phyloP scores from a whole-genome alignment of 2,329 filamentous ascomycete species.

The Alternaria solani region DNA sequence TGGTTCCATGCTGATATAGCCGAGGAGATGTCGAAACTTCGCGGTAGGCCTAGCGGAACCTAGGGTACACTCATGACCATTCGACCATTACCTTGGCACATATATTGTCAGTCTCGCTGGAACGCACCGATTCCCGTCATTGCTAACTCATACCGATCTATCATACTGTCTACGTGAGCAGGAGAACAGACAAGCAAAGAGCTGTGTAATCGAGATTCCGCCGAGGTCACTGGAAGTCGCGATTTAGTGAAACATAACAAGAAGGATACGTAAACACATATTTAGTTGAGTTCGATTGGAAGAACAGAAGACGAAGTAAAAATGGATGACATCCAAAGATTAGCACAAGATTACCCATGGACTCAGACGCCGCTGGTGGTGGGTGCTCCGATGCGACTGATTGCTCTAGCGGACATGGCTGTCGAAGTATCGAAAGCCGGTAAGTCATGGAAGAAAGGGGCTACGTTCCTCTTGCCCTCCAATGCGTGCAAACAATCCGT shows the following conservation, averaged over 20 bases:
- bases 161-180: neutral
- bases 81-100: neutral
- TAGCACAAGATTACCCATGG: constrained; percentile 65
- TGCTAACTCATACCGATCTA: neutral
- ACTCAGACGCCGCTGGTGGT: constrained; percentile 65
- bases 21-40: neutral
- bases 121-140: neutral
- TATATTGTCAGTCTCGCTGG: neutral
- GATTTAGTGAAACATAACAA: neutral
- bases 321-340: constrained; percentile 22
- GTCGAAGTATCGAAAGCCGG: constrained; percentile 66
- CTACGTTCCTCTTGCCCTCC: neutral
- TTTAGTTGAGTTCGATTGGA: neutral
- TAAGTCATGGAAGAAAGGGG: constrained; percentile 18
- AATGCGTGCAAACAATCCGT: neutral
- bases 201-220: neutral
- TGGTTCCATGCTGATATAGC: neutral
- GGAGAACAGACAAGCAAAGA: neutral
- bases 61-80: neutral
- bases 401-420: constrained; percentile 65
- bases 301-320: neutral
- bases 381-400: constrained; percentile 73
- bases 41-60: neutral
- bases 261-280: neutral
- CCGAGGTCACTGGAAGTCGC: neutral